Evolutionary conservation across 148 eudicot species (phyloP).

Genomic region (Rhododendron mucronatum): DNA sequence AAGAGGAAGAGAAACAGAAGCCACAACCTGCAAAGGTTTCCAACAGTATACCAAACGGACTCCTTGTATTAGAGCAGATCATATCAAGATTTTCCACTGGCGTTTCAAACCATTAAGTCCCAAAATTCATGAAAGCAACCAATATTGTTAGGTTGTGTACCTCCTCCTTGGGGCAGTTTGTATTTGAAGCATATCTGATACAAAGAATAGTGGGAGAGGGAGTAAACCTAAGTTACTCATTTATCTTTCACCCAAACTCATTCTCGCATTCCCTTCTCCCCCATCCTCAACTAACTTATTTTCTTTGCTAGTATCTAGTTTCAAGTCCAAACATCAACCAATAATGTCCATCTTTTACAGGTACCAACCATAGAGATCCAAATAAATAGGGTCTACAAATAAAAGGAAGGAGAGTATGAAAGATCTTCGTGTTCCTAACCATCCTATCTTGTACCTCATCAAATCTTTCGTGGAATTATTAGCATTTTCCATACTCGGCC

Average conservation of each 20-base stretch:
- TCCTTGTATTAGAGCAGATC: not conserved
- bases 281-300: not conserved
- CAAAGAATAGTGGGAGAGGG: not conserved
- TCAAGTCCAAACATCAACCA: not conserved
- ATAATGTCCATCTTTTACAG: not conserved
- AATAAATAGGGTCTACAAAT: not conserved
- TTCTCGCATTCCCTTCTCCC: not conserved
- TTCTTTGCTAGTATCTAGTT: not conserved
- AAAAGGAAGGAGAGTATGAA: not conserved
- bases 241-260: not conserved
- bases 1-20: not conserved
- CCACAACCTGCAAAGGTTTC: not conserved
- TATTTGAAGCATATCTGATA: not conserved
- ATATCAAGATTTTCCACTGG: not conserved
- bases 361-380: not conserved
- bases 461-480: not conserved
- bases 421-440: not conserved
- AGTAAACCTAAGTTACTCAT: not conserved
- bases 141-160: not conserved
- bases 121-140: not conserved
- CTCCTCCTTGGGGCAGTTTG: not conserved
- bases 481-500: not conserved
- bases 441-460: not conserved
- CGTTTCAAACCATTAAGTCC: not conserved
- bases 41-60: not conserved